Percentiles rank a stretch among this genome's conserved stretches.
These are phyloP conservation scores for Trypanosoma melophagium DNA, from an alignment of 208 protist species.

Conservation along the genomic window DNA sequence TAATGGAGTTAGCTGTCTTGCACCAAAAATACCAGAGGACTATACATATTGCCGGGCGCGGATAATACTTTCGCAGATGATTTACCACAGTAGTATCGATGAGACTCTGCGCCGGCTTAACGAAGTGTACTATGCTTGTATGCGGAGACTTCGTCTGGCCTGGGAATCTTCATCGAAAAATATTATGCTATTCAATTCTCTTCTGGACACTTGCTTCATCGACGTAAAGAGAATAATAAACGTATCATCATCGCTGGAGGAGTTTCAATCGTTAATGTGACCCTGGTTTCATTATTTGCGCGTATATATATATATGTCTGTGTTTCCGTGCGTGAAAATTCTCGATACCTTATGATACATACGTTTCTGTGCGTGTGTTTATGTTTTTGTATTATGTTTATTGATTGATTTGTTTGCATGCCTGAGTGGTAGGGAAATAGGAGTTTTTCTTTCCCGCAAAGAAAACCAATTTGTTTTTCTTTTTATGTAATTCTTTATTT, in stretches of 20 bases:
- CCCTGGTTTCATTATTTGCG: neutral
- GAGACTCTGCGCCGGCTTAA: slow-evolving; percentile 34
- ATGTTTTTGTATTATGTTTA: too few species aligned
- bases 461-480: too few species aligned
- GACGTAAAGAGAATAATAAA: slow-evolving; percentile 45
- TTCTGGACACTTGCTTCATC: slow-evolving; percentile 39
- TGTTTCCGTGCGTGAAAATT: too few species aligned
- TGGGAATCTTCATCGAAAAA: slow-evolving; percentile 58
- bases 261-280: slow-evolving; percentile 27
- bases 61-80: slow-evolving; percentile 39
- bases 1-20: slow-evolving; percentile 36
- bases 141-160: slow-evolving; percentile 44
- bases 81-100: slow-evolving; percentile 33
- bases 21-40: slow-evolving; percentile 22
- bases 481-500: neutral
- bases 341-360: too few species aligned
- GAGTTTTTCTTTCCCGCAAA: too few species aligned
- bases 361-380: too few species aligned
- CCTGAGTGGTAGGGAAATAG: too few species aligned
- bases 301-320: too few species aligned
- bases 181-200: slow-evolving; percentile 62
- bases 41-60: slow-evolving; percentile 31
- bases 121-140: slow-evolving; percentile 64
- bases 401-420: too few species aligned
- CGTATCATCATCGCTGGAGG: slow-evolving; percentile 34